Evolutionary conservation across 2,329 filamentous ascomycete species (phyloP).

Genomic region (Apiospora arundinis): DNA sequence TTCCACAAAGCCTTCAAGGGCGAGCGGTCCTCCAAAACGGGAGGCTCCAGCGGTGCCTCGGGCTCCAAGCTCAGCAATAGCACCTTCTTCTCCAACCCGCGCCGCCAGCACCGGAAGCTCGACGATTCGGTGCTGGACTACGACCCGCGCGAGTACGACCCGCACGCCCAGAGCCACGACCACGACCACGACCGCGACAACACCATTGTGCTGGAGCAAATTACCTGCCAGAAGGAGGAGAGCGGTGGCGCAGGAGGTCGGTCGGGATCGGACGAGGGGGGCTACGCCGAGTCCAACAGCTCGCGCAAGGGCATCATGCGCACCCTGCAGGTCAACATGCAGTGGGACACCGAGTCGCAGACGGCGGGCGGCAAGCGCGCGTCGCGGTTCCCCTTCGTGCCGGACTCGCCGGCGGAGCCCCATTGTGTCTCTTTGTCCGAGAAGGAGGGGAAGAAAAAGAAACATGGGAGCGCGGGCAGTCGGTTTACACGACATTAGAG

Average conservation of each 20-base stretch:
- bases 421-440: not conserved
- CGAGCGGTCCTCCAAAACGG: not conserved
- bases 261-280: not conserved
- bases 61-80: not conserved
- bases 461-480: not conserved
- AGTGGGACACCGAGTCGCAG: constrained; percentile 17
- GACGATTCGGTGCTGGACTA: not conserved
- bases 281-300: not conserved
- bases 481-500: not conserved
- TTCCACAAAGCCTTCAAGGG: constrained; percentile 25
- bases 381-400: not conserved
- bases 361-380: not conserved
- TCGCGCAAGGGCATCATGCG: constrained; percentile 21
- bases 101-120: not conserved
- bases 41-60: not conserved
- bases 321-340: constrained; percentile 11
- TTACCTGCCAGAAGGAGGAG: not conserved
- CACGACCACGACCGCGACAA: not conserved
- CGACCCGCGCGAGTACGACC: not conserved
- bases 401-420: not conserved
- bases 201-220: not conserved
- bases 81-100: constrained; percentile 1
- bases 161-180: not conserved
- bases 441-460: not conserved
- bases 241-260: not conserved